A percentile compares a stretch with the other conserved stretches of the same genome.
These are phyloP conservation scores for Trichocomaceae sp. DNA, from an alignment of 2,329 filamentous ascomycete species.

Conservation along the genomic window DNA sequence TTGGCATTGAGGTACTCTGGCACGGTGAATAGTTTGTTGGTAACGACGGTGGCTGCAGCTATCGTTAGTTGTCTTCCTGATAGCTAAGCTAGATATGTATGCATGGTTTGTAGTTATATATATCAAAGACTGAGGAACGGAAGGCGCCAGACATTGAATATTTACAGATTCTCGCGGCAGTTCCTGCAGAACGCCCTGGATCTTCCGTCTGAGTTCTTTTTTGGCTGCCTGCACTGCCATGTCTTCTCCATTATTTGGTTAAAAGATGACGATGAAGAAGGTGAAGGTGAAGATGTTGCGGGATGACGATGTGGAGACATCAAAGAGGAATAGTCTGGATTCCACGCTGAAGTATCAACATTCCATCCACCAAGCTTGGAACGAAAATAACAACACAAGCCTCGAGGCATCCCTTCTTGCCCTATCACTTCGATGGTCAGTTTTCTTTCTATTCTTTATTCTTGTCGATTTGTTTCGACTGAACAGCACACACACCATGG, in stretches of 20 bases:
- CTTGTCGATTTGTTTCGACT: constrained; percentile 1
- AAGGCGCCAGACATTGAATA: constrained; percentile 59
- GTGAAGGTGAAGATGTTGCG: neutral
- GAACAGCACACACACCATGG: constrained; percentile 7
- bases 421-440: neutral
- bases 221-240: constrained; percentile 64
- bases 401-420: neutral
- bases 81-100: constrained; percentile 1
- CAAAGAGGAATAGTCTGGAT: constrained; percentile 10
- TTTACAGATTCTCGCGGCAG: constrained; percentile 57
- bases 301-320: neutral
- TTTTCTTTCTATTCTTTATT: constrained; percentile 2
- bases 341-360: constrained; percentile 8
- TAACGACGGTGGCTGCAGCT: constrained; percentile 56
- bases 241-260: neutral
- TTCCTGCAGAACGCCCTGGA: constrained; percentile 59
- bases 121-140: neutral
- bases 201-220: constrained; percentile 63
- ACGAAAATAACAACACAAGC: constrained; percentile 1
- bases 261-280: neutral
- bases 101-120: neutral
- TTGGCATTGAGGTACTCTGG: constrained; percentile 68
- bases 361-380: neutral
- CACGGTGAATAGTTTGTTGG: constrained; percentile 58
- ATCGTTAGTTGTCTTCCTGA: constrained; percentile 19